A percentile compares a stretch with the other conserved stretches of the same genome.
These are phyloP conservation scores for Talaromyces adpressus DNA, from an alignment of 495 filamentous ascomycete species.

Conservation along the genomic window DNA sequence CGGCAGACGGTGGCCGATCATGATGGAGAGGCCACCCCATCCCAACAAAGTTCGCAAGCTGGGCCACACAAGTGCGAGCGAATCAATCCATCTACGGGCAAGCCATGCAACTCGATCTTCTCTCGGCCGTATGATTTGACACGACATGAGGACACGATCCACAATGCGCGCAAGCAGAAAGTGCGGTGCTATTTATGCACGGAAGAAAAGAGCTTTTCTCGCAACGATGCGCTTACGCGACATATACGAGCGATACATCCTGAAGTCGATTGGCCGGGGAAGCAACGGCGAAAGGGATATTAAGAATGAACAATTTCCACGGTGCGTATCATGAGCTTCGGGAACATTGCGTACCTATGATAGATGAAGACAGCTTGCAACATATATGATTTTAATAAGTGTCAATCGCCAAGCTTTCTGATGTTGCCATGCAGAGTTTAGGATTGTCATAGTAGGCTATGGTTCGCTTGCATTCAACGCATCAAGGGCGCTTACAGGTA, in stretches of 20 bases:
- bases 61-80: slow-evolving; percentile 86
- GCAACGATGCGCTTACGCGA: slow-evolving; percentile 84
- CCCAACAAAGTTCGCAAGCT: slow-evolving; percentile 68
- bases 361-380: too few relatives aligned
- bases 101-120: slow-evolving; percentile 93
- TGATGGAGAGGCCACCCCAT: slow-evolving; percentile 40
- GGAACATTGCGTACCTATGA: too few relatives aligned
- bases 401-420: too few relatives aligned
- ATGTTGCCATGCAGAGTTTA: too few relatives aligned
- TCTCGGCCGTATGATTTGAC: slow-evolving; percentile 98
- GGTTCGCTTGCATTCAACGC: too few relatives aligned
- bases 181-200: slow-evolving; percentile 91
- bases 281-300: slow-evolving; percentile 39
- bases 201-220: slow-evolving; percentile 95
- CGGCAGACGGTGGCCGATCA: slow-evolving; percentile 49
- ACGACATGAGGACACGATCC: slow-evolving; percentile 94
- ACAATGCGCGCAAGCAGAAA: slow-evolving; percentile 90
- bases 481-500: too few relatives aligned
- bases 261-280: slow-evolving; percentile 73
- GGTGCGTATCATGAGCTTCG: too few relatives aligned
- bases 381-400: too few relatives aligned
- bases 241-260: slow-evolving; percentile 90
- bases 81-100: slow-evolving; percentile 90
- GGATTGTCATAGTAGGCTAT: too few relatives aligned
- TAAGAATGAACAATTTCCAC: too few relatives aligned